Evolutionary conservation across 2,329 filamentous ascomycete genomes (phyloP), one percentile per base, ranked within the genome.

Genomic region (Sphaerulina vaccinii): DNA sequence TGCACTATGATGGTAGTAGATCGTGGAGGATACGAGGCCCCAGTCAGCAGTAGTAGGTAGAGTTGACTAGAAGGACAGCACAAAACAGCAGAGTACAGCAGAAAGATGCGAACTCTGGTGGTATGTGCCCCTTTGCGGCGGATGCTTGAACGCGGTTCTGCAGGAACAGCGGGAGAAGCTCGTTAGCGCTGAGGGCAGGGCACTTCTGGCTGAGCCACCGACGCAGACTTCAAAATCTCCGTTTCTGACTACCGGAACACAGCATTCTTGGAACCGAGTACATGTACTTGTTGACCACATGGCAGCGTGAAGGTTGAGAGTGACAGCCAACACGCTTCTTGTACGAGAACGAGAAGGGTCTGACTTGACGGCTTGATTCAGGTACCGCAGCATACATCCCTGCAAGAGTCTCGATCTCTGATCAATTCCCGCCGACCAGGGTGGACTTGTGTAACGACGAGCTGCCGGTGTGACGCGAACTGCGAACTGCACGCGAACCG

Each of bases 91-190:
- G 21, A 13, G 11, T 5, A 40, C 5, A 35, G 21, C 36, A 35
- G 9, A 16, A 22, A 27, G 32, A 8, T 43, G 49, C 21, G 27
- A 27, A 24, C 27, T 23, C n/a, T 18, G 11, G 39, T 45, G 49
- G 50, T 45, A 29, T 42, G 44, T 42, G 51, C 27, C 54, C 54
- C 54, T 44, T 55, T 55, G 49, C 44, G 37, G 23, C 24, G 27
- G 40, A 54, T 51, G 48, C 23, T 35, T 44, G 38, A 39, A 23
- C 45, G 16, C 16, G n/a, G 33, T 49, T 46, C 51, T 54, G 51
- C 51, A 54, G 51, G 51, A 54, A 54, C 51, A 54, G 40, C 45
- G 41, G 27, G n/a, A 40, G 33, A 43, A 42, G 33, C 27, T 32
- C 10, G 10, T 49, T 53, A 53, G 45, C 51, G 45, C 51, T 24